A percentile compares a stretch with the other conserved stretches of the same genome.
These are phyloP conservation scores for Schizochytrium sp. DNA, from an alignment of 108 stramenopile genomes.

Conservation along the genomic window DNA sequence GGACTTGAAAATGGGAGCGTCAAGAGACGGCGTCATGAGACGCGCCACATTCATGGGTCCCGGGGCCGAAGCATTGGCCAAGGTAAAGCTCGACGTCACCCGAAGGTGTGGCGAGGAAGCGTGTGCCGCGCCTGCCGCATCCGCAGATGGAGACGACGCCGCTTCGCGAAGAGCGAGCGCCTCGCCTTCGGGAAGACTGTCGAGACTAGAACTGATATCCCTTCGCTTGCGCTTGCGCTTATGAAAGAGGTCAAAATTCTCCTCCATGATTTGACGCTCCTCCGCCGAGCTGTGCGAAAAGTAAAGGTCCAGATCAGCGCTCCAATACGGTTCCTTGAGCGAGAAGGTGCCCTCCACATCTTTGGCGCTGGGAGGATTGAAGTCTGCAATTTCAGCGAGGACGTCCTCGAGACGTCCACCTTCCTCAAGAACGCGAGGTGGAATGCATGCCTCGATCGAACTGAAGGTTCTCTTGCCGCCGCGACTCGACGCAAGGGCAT, in stretches of 20 bases:
- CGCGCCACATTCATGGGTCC: background rate
- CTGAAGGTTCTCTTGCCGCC: background rate
- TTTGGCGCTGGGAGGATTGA: background rate
- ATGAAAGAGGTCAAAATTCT: background rate
- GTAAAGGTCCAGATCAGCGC: background rate
- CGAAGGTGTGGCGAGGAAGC: too few species aligned
- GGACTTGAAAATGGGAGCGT: background rate
- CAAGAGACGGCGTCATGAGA: background rate
- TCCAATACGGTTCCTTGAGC: background rate
- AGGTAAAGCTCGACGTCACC: background rate
- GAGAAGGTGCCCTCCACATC: background rate
- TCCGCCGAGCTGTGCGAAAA: background rate
- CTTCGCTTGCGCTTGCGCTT: conserved; percentile 7
- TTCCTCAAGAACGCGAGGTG: background rate
- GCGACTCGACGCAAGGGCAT: background rate
- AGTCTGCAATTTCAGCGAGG: background rate
- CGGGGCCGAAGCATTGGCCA: background rate
- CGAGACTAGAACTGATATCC: background rate
- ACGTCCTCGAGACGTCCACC: background rate
- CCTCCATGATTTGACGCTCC: background rate
- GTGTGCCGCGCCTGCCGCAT: too few species aligned
- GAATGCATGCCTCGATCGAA: background rate
- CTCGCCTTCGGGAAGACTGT: background rate
- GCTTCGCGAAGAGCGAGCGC: background rate
- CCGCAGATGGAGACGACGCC: too few species aligned